Percentiles rank a stretch among this genome's conserved stretches.
Evolutionary conservation across 768 basidiomycete genomes (phyloP).

Genomic region (Lactarius tabidus): DNA sequence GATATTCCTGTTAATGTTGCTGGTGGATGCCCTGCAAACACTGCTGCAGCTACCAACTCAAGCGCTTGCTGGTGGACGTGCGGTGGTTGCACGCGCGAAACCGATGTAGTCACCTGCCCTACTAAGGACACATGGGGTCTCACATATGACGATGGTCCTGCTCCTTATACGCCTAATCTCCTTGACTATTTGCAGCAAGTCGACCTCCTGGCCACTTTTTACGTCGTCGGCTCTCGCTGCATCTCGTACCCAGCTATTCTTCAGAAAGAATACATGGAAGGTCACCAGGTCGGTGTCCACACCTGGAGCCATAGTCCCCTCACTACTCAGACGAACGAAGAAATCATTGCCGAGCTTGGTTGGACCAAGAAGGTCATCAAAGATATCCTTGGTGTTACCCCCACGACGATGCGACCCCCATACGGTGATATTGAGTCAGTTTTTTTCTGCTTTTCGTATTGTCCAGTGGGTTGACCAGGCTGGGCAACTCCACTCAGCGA

Average conservation of each 20-base stretch:
- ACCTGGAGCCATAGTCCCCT: conserved; percentile 71
- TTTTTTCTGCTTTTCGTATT: background rate
- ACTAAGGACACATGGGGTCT: conserved; percentile 54
- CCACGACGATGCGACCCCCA: conserved; percentile 77
- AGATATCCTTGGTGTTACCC: conserved; percentile 74
- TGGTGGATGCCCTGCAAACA: conserved; percentile 54
- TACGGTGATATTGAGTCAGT: conserved; percentile 75
- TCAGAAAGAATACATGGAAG: conserved; percentile 69
- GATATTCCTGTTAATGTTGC: conserved; percentile 41
- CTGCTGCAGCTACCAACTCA: conserved; percentile 43
- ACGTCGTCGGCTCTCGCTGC: conserved; percentile 77
- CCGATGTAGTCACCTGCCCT: conserved; percentile 75
- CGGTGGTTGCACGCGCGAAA: conserved; percentile 59
- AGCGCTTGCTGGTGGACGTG: conserved; percentile 80
- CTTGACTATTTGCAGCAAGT: conserved; percentile 61
- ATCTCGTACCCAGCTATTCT: conserved; percentile 66
- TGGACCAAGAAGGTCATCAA: conserved; percentile 85
- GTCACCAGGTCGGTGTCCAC: conserved; percentile 74
- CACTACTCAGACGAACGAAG: conserved; percentile 71
- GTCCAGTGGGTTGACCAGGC: background rate
- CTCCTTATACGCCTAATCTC: conserved; percentile 69
- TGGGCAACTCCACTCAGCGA: conserved; percentile 44
- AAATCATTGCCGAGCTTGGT: conserved; percentile 83
- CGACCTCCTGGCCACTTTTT: conserved; percentile 79
- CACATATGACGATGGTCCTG: conserved; percentile 78